A percentile compares a stretch with the other conserved stretches of the same genome.
phyloP scores from a whole-genome alignment of 2,329 filamentous ascomycete species.

The Colletotrichum kahawae region DNA sequence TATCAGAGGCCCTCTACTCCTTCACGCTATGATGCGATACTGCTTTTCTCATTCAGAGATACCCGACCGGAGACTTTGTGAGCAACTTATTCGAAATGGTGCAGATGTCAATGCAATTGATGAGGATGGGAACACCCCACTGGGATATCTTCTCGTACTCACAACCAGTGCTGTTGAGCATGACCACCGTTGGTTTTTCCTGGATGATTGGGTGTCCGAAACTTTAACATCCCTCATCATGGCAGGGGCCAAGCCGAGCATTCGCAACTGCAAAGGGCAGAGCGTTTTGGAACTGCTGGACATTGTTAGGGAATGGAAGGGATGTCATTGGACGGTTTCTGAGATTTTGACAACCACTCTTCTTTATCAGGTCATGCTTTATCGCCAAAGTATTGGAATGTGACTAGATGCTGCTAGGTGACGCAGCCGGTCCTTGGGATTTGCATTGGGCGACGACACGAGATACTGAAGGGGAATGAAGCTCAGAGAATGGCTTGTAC shows the following conservation, averaged over 20 bases:
- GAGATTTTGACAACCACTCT: rapidly evolving
- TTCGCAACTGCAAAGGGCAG: not conserved
- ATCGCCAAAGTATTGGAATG: not conserved
- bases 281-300: not conserved
- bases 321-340: not conserved
- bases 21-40: no score
- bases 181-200: rapidly evolving
- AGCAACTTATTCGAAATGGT: not conserved
- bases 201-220: no score
- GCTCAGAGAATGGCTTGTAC: no score
- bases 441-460: not conserved
- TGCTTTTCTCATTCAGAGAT: no score
- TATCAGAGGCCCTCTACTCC: no score
- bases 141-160: not conserved
- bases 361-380: not conserved
- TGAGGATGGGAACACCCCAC: not conserved
- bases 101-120: not conserved
- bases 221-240: no score
- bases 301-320: no score
- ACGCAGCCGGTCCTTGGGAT: not conserved
- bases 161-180: not conserved
- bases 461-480: no score
- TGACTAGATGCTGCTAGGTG: not conserved
- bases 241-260: no score
- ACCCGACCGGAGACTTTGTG: no score